These are phyloP conservation scores for Fusarium duplospermum DNA, from an alignment of 2,329 filamentous ascomycete species.

Conservation along the genomic window DNA sequence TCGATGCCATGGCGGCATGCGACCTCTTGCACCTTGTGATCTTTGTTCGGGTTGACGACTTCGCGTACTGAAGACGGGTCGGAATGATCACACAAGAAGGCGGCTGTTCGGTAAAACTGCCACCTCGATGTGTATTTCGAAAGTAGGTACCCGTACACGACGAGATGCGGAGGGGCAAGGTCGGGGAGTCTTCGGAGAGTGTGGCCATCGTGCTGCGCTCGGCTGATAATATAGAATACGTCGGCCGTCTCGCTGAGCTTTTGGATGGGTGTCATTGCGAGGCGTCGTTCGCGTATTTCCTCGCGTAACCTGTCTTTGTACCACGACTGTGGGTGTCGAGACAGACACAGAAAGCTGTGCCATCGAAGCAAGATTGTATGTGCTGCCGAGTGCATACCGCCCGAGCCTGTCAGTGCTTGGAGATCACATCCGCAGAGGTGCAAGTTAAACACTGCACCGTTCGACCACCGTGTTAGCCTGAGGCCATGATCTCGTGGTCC, in stretches of 20 bases:
- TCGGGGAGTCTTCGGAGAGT: slow-evolving; percentile 45
- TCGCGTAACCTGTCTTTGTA: slow-evolving; percentile 12
- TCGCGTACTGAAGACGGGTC: slow-evolving; percentile 49
- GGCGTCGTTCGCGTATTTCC: slow-evolving; percentile 8
- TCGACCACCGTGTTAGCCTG: not conserved
- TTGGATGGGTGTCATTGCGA: not conserved
- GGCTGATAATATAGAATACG: slow-evolving; percentile 55
- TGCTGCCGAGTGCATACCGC: not conserved
- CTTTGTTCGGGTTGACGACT: slow-evolving; percentile 58
- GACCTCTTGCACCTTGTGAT: slow-evolving; percentile 49
- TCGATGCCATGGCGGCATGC: slow-evolving; percentile 54
- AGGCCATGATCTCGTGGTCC: not conserved
- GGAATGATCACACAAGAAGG: slow-evolving; percentile 46
- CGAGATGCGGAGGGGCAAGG: slow-evolving; percentile 37
- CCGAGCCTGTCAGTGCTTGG: not conserved
- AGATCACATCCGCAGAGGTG: not conserved
- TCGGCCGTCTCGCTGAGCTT: slow-evolving; percentile 58
- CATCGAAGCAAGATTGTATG: not conserved
- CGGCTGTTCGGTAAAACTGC: slow-evolving; percentile 54
- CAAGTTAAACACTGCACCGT: not conserved
- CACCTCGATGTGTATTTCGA: slow-evolving; percentile 58
- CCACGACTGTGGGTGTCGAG: slow-evolving; percentile 2
- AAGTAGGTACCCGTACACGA: slow-evolving; percentile 56
- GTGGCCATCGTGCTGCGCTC: slow-evolving; percentile 53
- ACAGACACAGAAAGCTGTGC: slow-evolving; percentile 1